phyloP scores from a whole-genome alignment of 1,139 yeast species.

The Pneumocystis jirovecii region DNA sequence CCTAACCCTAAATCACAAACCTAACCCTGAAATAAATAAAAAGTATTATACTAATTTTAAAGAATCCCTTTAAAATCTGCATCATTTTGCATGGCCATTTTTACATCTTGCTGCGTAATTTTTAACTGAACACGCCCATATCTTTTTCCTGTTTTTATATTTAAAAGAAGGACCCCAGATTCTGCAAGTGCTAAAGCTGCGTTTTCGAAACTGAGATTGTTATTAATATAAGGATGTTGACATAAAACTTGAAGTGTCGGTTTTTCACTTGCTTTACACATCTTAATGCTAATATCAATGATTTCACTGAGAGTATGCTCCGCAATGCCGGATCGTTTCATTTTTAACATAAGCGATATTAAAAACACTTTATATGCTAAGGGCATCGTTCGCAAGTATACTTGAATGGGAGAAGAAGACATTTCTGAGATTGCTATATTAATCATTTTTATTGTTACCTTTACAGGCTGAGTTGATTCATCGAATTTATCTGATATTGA shows the following conservation, averaged over 20 bases:
- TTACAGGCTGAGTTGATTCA: conserved; percentile 25
- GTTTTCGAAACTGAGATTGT: conserved; percentile 35
- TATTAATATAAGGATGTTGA: conserved; percentile 10
- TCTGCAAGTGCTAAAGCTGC: conserved; percentile 57
- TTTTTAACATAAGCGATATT: conserved; percentile 48
- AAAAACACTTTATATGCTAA: conserved; percentile 58
- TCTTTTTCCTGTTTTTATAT: conserved; percentile 54
- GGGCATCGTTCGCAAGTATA: conserved; percentile 45
- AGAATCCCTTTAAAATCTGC: conserved; percentile 25
- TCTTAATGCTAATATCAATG: conserved; percentile 54
- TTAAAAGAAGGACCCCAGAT: conserved; percentile 58
- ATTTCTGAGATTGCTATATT: conserved; percentile 70
- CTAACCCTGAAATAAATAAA: neutral
- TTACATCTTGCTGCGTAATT: conserved; percentile 56
- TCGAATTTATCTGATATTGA: conserved; percentile 15
- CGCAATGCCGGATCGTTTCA: conserved; percentile 52
- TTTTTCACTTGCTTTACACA: conserved; percentile 8
- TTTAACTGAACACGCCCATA: conserved; percentile 46
- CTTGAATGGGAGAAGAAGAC: conserved; percentile 53
- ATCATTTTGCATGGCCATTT: conserved; percentile 45
- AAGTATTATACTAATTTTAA: too few relatives aligned
- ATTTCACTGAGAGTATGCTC: conserved; percentile 61
- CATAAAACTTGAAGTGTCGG: conserved; percentile 11
- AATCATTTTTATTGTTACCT: conserved; percentile 56
- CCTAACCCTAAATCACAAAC: neutral